A percentile compares a stretch with the other conserved stretches of the same genome.
These are phyloP conservation scores for Didymella glomerata DNA, from an alignment of 2,329 filamentous ascomycete species.

Conservation along the genomic window DNA sequence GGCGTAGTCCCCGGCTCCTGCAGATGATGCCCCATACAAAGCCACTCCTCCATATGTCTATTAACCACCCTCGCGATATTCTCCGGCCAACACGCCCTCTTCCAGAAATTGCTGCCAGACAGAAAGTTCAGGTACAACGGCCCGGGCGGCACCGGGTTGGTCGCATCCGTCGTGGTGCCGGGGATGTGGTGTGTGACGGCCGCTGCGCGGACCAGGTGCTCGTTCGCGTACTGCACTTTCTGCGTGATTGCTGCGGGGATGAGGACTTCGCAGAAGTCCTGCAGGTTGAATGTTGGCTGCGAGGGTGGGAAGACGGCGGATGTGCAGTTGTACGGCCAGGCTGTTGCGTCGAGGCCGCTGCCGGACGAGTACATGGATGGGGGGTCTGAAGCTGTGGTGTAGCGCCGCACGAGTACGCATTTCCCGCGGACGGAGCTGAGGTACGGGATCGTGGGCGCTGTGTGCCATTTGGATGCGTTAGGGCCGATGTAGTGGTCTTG, in stretches of 20 bases:
- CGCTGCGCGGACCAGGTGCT: constrained; percentile 77
- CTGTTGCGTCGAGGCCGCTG: constrained; percentile 67
- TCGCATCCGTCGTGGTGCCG: constrained; percentile 51
- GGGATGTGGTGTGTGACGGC: constrained; percentile 49
- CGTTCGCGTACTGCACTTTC: constrained; percentile 78
- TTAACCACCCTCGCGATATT: constrained; percentile 88
- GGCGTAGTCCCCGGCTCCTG: constrained; percentile 20
- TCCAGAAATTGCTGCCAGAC: constrained; percentile 93
- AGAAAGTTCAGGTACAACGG: constrained; percentile 92
- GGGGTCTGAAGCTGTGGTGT: constrained; percentile 59
- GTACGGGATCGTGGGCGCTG: constrained; percentile 73
- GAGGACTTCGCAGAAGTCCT: constrained; percentile 92
- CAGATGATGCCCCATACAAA: constrained; percentile 63
- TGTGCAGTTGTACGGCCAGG: constrained; percentile 89
- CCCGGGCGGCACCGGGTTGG: constrained; percentile 55
- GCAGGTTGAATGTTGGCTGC: constrained; percentile 70
- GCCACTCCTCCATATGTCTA: constrained; percentile 70
- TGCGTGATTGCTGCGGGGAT: constrained; percentile 77
- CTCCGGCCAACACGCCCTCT: constrained; percentile 89
- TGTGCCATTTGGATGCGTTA: constrained; percentile 75
- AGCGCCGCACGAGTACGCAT: constrained; percentile 85
- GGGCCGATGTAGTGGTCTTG: constrained; percentile 72
- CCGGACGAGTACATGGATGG: constrained; percentile 5
- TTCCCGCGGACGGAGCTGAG: constrained; percentile 82
- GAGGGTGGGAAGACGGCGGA: constrained; percentile 74